Conservation (phyloP, 805 yeast genomes). For the Pachysolen tannophilus region DNA sequence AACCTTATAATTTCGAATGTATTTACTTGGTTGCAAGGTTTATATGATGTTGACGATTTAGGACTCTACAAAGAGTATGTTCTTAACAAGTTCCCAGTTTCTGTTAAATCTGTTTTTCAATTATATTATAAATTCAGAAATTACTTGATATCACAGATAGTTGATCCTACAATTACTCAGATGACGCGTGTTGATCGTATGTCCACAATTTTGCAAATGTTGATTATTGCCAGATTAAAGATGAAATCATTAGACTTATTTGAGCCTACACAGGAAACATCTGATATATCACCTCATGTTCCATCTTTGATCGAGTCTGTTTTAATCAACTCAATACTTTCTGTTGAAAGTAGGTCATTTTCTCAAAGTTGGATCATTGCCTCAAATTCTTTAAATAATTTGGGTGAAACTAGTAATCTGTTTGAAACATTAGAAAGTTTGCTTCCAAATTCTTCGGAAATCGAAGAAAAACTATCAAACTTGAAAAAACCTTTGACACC, state of each 20-base stretch:
- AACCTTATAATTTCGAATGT: slow-evolving; percentile 58
- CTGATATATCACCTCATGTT: slow-evolving; percentile 41
- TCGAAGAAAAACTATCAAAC: slow-evolving; percentile 6
- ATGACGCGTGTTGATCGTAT: slow-evolving; percentile 61
- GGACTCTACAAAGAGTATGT: slow-evolving; percentile 23
- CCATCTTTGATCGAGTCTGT: slow-evolving; percentile 87
- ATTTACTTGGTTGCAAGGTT: slow-evolving; percentile 58
- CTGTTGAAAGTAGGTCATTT: slow-evolving; percentile 74
- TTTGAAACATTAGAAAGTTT: slow-evolving; percentile 22
- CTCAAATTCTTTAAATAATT: slow-evolving; percentile 19
- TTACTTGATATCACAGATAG: slow-evolving; percentile 55
- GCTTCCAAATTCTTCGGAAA: slow-evolving; percentile 21
- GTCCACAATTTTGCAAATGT: slow-evolving; percentile 56
- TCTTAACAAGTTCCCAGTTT: slow-evolving; percentile 52
- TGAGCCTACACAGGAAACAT: slow-evolving; percentile 13
- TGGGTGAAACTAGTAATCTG: neutral
- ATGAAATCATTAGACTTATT: slow-evolving; percentile 52
- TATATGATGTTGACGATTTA: slow-evolving; percentile 32
- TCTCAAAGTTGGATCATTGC: slow-evolving; percentile 65
- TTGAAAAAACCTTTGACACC: slow-evolving; percentile 55
- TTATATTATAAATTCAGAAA: slow-evolving; percentile 60
- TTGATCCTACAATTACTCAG: slow-evolving; percentile 49
- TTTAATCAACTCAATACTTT: slow-evolving; percentile 58
- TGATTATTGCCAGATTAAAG: slow-evolving; percentile 57
- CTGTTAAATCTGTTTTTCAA: slow-evolving; percentile 57